Evolutionary conservation across 1,284 basidiomycete species (phyloP).

Genomic region (Gymnopus androsaceus): DNA sequence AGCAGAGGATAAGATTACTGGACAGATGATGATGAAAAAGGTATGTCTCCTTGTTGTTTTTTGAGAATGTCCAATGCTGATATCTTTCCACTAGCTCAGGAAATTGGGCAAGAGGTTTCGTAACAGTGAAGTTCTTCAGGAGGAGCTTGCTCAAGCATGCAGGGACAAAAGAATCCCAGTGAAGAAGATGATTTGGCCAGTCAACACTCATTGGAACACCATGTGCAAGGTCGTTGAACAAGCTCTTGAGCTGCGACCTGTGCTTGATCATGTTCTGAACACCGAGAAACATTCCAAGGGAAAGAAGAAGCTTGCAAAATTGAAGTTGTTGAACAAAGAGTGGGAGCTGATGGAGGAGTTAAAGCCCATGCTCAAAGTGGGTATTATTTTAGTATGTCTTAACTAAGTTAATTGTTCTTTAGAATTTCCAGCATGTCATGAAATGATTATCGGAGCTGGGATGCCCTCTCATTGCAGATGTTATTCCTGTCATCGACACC

Average conservation of each 20-base stretch:
- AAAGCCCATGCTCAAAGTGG: not conserved
- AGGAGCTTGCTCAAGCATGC: not conserved
- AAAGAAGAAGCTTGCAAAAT: not conserved
- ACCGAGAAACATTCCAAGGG: not conserved
- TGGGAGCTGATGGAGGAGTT: conserved; percentile 11
- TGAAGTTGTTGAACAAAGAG: conserved; percentile 1
- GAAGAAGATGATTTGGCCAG: conserved; percentile 11
- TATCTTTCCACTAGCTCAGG: not conserved
- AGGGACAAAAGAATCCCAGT: not conserved
- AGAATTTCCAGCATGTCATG: conserved; percentile 12
- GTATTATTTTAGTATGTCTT: not conserved
- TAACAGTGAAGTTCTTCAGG: not conserved
- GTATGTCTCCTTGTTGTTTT: not conserved
- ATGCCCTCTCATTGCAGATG: conserved; percentile 15
- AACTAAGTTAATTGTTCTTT: not conserved
- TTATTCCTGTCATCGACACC: conserved; percentile 17
- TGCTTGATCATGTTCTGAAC: conserved; percentile 5
- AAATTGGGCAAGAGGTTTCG: conserved; percentile 4
- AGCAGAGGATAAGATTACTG: not conserved
- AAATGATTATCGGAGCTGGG: conserved; percentile 4
- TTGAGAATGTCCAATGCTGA: not conserved
- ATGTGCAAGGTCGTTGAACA: conserved; percentile 11
- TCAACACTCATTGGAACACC: conserved; percentile 20
- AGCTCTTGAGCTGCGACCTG: conserved; percentile 9
- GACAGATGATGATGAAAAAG: not conserved